These are phyloP conservation scores for Amanita phalloides DNA, from an alignment of 768 basidiomycete species.

Conservation along the genomic window DNA sequence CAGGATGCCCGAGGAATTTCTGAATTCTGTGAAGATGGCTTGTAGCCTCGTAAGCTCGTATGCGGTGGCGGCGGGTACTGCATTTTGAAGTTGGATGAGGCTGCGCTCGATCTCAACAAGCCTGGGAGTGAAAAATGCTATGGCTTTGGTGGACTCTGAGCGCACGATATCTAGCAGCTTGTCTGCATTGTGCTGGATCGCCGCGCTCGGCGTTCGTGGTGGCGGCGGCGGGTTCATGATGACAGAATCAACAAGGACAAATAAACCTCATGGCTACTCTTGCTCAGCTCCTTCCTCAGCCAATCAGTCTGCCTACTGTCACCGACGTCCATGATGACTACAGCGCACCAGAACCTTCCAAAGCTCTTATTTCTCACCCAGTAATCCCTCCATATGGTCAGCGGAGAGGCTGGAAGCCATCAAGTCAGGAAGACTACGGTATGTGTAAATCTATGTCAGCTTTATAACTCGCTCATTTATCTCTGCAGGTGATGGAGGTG, in stretches of 20 bases:
- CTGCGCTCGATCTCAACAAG: neutral
- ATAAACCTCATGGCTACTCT: constrained; percentile 38
- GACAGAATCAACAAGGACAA: constrained; percentile 13
- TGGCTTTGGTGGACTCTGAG: constrained; percentile 12
- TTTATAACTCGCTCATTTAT: constrained; percentile 2
- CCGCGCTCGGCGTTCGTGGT: constrained; percentile 2
- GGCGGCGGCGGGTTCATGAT: constrained; percentile 1
- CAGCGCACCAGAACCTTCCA: constrained; percentile 21
- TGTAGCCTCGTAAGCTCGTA: neutral
- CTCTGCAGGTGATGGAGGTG: constrained; percentile 63
- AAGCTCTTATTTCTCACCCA: constrained; percentile 36
- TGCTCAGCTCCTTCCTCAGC: constrained; percentile 67
- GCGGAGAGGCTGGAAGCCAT: constrained; percentile 79
- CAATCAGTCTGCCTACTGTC: constrained; percentile 38
- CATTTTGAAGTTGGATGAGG: neutral
- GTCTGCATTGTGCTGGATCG: constrained; percentile 14
- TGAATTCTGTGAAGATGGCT: neutral
- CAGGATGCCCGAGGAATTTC: neutral
- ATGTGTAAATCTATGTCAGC: constrained; percentile 15
- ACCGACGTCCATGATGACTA: constrained; percentile 57
- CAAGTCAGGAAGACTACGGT: constrained; percentile 78
- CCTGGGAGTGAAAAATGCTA: constrained; percentile 6
- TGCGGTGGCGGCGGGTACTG: neutral
- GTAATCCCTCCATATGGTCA: constrained; percentile 78
- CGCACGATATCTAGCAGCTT: constrained; percentile 13